phyloP scores from a whole-genome alignment of 495 filamentous ascomycete genomes.

The Cercophora samala region DNA sequence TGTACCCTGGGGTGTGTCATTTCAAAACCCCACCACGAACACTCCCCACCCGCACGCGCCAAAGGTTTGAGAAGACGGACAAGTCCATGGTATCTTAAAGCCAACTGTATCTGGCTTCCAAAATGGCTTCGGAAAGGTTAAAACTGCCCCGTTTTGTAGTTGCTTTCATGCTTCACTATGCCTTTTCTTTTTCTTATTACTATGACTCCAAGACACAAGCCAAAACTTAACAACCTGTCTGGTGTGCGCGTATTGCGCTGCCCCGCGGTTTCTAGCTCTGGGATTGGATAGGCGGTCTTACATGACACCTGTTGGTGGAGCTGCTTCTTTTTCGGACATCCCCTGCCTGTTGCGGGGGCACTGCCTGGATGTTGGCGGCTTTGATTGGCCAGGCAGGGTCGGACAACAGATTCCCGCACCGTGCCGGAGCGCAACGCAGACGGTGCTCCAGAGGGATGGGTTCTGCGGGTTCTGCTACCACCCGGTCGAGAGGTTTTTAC shows the following conservation, averaged over 20 bases:
- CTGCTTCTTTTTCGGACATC: conserved; percentile 3
- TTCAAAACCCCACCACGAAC: not conserved
- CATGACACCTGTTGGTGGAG: conserved; percentile 8
- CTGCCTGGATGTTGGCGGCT: not conserved
- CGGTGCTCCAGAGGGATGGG: conserved; percentile 11
- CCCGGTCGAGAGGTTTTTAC: conserved; percentile 19
- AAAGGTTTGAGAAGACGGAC: not conserved
- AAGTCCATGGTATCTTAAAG: no score
- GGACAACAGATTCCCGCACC: not conserved
- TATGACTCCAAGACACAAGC: not conserved
- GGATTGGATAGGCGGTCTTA: conserved; percentile 2
- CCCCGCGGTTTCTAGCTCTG: not conserved
- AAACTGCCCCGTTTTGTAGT: no score
- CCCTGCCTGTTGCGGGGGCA: not conserved
- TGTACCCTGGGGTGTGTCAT: not conserved
- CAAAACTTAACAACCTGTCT: not conserved
- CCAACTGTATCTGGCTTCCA: no score
- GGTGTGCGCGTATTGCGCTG: conserved; percentile 1
- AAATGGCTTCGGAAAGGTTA: no score
- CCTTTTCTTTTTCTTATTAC: not conserved
- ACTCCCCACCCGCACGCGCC: not conserved
- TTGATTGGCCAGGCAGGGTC: not conserved
- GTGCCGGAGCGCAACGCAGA: not conserved
- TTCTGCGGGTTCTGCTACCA: conserved; percentile 11
- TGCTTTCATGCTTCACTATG: not conserved